Base-by-base conservation (phyloP, 805 yeast species). In the Debaryomyces maramus region DNA sequence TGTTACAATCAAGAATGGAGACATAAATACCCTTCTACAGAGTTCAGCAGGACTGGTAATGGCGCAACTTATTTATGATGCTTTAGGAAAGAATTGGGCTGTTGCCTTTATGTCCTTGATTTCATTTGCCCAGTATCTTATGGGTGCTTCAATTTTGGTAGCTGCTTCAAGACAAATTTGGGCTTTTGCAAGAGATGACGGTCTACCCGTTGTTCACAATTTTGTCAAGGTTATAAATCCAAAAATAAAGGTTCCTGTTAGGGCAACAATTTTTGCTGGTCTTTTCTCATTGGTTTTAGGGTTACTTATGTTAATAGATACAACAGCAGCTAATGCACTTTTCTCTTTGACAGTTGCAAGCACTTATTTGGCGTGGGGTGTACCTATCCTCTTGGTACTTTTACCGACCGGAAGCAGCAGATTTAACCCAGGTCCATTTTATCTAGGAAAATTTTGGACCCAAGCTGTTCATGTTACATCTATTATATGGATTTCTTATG, bases 361-460 rank as follows among this genome's bases (percentile, higher is more conserved):
- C 27, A 68, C 65, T 50, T 66, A 68, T 46, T 47, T 71, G 34
- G 36, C 44, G 31, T 49, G 85, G 83, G 65, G 76, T 38, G 62
- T 71, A 30, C 86, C 87, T 27, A 70, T 78, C 24, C 61, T 75
- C 34, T 55, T 79, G 45, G 67, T 76, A 40, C 13, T 24, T n/a
- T 59, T 76, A 36, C 67, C 79, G 1, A 63, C 63, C 22, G 79
- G 78, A 28, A 64, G 62, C 39, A 60, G 63, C n/a, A 60, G 72
- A 29, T 79, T 80, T 48, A 64, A 52, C 6, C 87, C 87, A 1
- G 89, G 88, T 6, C 77, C 77, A 4, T 83, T 82, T 54, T 75
- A 76, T 52, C 50, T 81, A 29, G 89, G 89, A 20, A 60, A 64
- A 14, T 40, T 61, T 21, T 54, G 65, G 57, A 72, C 80, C 9